Evolutionary conservation across 108 stramenopile genomes (phyloP).

Genomic region (Cyclotella kingstonii): DNA sequence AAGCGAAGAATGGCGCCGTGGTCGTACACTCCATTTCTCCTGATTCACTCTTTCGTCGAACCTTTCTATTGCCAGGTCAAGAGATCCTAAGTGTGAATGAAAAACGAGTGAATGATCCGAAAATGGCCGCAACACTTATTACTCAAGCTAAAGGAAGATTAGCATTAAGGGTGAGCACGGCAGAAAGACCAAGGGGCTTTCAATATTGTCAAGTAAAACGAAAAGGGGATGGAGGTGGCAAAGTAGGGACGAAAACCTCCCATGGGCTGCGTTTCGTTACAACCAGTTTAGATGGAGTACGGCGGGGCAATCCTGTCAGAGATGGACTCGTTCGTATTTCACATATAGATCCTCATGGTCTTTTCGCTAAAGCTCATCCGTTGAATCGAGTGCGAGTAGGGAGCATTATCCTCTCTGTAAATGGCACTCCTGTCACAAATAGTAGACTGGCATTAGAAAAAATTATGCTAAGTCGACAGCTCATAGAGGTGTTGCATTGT

Average conservation of each 20-base stretch:
- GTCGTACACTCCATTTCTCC: constrained; percentile 24
- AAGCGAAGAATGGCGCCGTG: constrained; percentile 38
- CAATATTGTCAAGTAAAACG: constrained; percentile 32
- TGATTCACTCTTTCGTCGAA: constrained; percentile 18
- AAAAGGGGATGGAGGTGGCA: constrained; percentile 4
- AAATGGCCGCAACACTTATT: constrained; percentile 36
- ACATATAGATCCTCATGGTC: constrained; percentile 21
- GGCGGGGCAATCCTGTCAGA: constrained; percentile 7
- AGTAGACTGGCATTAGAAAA: constrained; percentile 22
- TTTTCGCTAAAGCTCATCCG: constrained; percentile 28
- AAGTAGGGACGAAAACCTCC: constrained; percentile 2
- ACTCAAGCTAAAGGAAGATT: constrained; percentile 15
- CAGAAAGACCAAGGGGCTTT: constrained; percentile 26
- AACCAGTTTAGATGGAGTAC: constrained; percentile 24
- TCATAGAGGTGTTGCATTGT: constrained; percentile 32
- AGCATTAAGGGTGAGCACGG: constrained; percentile 17
- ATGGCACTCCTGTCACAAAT: constrained; percentile 29
- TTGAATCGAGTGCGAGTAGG: constrained; percentile 34
- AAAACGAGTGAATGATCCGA: constrained; percentile 38
- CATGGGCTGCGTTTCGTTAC: constrained; percentile 34
- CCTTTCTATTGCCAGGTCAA: constrained; percentile 16
- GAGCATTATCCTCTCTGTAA: constrained; percentile 22
- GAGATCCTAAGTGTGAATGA: constrained; percentile 42
- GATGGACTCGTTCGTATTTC: constrained; percentile 29
- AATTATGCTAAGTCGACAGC: constrained; percentile 27